Evolutionary conservation across 176 grass and related monocot species (phyloP).

Genomic region (Paspalum vaginatum): DNA sequence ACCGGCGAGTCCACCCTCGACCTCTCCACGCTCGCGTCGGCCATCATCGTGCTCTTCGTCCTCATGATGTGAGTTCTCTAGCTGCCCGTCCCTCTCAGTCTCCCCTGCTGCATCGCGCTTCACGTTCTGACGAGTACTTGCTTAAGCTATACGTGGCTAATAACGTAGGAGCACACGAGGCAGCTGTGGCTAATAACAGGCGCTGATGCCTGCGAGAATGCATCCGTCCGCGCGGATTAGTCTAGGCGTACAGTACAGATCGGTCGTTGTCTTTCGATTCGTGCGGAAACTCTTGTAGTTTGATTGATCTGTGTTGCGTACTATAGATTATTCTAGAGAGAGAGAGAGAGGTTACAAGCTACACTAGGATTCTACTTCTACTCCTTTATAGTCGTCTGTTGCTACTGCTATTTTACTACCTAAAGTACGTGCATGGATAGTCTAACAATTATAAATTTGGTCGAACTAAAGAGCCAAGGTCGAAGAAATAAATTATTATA

Average conservation of each 20-base stretch:
- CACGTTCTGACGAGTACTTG: not conserved
- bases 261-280: too few species aligned
- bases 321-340: too few species aligned
- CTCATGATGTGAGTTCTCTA: constrained; percentile 68
- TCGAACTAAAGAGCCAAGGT: too few species aligned
- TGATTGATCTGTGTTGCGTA: too few species aligned
- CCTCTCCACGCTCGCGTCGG: constrained; percentile 49
- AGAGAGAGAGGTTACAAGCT: too few species aligned
- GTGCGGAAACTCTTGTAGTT: too few species aligned
- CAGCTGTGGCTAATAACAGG: not conserved
- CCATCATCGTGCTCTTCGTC: constrained; percentile 68
- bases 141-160: not conserved
- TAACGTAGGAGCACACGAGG: not conserved
- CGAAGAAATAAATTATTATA: too few species aligned
- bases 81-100: not conserved
- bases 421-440: too few species aligned
- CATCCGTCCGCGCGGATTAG: not conserved
- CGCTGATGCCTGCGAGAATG: constrained; percentile 11
- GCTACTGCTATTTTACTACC: too few species aligned
- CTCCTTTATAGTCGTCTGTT: too few species aligned
- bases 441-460: too few species aligned
- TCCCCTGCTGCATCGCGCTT: not conserved
- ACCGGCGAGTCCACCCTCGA: constrained; percentile 62
- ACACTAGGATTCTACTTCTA: too few species aligned
- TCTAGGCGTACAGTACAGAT: not conserved